Evolutionary conservation across 345 rosid genomes (phyloP).

Genomic region (Citrus sinensis): DNA sequence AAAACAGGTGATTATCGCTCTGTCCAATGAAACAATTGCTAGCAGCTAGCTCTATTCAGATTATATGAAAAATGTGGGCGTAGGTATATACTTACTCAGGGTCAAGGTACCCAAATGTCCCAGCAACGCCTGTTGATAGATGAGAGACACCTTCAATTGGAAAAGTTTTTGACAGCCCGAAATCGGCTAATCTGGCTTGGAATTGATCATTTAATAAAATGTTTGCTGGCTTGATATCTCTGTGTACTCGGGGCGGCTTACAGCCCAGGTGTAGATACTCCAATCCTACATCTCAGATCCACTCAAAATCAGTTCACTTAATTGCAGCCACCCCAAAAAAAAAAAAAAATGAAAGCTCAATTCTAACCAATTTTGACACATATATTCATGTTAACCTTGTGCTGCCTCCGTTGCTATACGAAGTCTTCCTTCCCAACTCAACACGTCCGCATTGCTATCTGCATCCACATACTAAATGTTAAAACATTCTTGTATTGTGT

Average conservation of each 20-base stretch:
- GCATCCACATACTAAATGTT: not conserved
- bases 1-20: not conserved
- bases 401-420: constrained; percentile 49
- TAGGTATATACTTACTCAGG: constrained; percentile 37
- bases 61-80: too few relatives aligned
- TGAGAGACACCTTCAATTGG: constrained; percentile 30
- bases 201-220: constrained; percentile 41
- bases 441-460: constrained; percentile 19
- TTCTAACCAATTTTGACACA: not conserved
- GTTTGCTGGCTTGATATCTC: constrained; percentile 54
- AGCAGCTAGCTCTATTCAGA: too few relatives aligned
- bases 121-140: constrained; percentile 43
- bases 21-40: not conserved
- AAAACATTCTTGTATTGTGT: too few relatives aligned
- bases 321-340: not conserved
- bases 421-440: constrained; percentile 48
- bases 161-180: constrained; percentile 46
- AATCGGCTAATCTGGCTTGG: constrained; percentile 59
- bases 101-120: constrained; percentile 53
- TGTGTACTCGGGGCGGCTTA: constrained; percentile 53
- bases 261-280: constrained; percentile 65
- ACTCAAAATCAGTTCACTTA: not conserved
- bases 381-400: constrained; percentile 31
- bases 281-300: constrained; percentile 34
- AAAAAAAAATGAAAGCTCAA: not conserved